These are phyloP conservation scores for Collariella sp. DNA, from an alignment of 495 filamentous ascomycete species.

Conservation along the genomic window DNA sequence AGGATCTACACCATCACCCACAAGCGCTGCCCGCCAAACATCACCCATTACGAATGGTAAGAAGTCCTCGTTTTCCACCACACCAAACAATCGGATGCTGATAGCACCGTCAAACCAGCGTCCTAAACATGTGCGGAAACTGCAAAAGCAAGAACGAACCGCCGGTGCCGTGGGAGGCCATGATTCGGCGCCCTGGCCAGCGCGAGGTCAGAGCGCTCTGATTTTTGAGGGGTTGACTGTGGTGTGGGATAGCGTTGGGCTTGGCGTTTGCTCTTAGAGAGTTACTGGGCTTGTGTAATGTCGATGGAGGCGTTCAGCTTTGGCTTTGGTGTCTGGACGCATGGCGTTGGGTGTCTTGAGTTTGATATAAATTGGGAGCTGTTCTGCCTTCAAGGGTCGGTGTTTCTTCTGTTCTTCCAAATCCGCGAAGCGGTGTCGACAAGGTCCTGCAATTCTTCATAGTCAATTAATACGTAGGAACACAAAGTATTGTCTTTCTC, in stretches of 20 bases:
- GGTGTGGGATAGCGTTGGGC: background rate
- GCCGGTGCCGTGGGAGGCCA: slow-evolving; percentile 15
- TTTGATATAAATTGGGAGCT: too few species aligned
- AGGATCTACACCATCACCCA: slow-evolving; percentile 15
- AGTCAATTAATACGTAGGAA: too few species aligned
- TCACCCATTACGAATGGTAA: slow-evolving; percentile 20
- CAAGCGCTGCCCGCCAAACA: slow-evolving; percentile 20
- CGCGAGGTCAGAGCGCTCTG: background rate
- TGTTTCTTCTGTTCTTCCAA: too few species aligned
- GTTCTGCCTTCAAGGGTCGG: too few species aligned
- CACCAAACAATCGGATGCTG: background rate
- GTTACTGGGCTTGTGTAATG: background rate
- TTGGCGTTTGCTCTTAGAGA: background rate
- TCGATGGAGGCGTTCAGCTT: background rate
- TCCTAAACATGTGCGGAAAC: slow-evolving; percentile 15
- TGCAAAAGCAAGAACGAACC: slow-evolving; percentile 15
- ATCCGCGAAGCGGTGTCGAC: too few species aligned
- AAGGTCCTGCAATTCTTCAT: too few species aligned
- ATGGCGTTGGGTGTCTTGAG: too few species aligned
- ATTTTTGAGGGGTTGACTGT: background rate
- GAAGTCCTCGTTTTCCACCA: background rate
- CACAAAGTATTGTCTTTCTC: too few species aligned
- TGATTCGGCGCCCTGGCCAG: slow-evolving; percentile 15
- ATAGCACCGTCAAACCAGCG: slow-evolving; percentile 1
- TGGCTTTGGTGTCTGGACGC: background rate